Percentiles rank a stretch among this genome's conserved stretches.
Evolutionary conservation across 331 rosid species (phyloP).

Genomic region (Stylosanthes scabra): DNA sequence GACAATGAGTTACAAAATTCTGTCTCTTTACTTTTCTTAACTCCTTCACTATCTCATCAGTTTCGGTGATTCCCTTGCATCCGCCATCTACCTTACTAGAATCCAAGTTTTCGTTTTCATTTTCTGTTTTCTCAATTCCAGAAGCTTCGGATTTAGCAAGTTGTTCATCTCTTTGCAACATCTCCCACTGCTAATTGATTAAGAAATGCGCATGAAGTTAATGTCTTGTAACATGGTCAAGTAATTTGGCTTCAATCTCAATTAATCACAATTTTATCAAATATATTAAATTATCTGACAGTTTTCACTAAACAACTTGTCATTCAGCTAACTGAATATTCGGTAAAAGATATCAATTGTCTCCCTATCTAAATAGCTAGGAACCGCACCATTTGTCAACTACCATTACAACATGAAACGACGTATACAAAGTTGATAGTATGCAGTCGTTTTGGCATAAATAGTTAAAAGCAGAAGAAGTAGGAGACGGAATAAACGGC

Average conservation of each 20-base stretch:
- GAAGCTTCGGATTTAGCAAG: constrained; percentile 36
- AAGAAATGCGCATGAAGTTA: not conserved
- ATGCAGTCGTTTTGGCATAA: not conserved
- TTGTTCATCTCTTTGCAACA: constrained; percentile 44
- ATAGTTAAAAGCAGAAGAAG: no score
- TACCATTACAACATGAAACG: no score
- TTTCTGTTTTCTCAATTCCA: constrained; percentile 11
- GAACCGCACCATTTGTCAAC: no score
- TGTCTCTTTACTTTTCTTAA: constrained; percentile 69
- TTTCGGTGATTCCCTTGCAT: constrained; percentile 30
- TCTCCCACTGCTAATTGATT: constrained; percentile 54
- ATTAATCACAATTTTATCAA: no score
- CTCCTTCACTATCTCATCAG: constrained; percentile 64
- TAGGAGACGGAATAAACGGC: constrained; percentile 12
- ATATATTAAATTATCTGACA: no score
- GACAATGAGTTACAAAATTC: constrained; percentile 78
- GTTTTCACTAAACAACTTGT: no score
- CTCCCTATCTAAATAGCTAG: no score
- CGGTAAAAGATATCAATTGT: no score
- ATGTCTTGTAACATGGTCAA: not conserved
- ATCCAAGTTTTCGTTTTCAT: constrained; percentile 34
- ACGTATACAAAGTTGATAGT: no score
- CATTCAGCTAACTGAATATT: no score
- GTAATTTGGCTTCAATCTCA: not conserved
- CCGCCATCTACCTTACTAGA: not conserved